Evolutionary conservation across 2,329 filamentous ascomycete species (phyloP).

Genomic region (Pyrenophora tritici-repentis): DNA sequence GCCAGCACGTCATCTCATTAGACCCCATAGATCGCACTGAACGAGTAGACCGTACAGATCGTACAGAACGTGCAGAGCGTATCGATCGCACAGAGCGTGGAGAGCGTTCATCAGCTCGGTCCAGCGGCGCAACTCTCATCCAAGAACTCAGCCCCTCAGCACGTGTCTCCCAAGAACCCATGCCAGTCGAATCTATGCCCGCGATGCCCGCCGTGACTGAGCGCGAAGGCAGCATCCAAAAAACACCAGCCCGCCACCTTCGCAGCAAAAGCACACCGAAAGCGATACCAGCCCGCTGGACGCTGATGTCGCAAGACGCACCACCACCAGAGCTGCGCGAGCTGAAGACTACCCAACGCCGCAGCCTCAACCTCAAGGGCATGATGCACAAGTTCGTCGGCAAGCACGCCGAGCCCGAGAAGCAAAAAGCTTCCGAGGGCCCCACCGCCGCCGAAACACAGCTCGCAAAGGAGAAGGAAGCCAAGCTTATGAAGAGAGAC

Average conservation of each 20-base stretch:
- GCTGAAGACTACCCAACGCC: constrained; percentile 17
- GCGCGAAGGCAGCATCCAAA: constrained; percentile 22
- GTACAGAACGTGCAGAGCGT: no score
- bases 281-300: constrained; percentile 16
- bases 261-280: constrained; percentile 18
- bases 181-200: constrained; percentile 13
- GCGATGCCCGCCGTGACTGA: constrained; percentile 8
- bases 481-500: background rate
- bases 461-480: background rate
- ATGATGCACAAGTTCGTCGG: constrained; percentile 37
- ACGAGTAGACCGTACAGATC: no score
- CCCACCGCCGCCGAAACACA: background rate
- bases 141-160: constrained; percentile 26
- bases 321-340: constrained; percentile 29
- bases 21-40: constrained; percentile 27
- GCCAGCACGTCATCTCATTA: constrained; percentile 23
- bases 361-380: constrained; percentile 31
- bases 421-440: background rate
- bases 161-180: constrained; percentile 20
- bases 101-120: constrained; percentile 24
- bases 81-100: no score
- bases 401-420: constrained; percentile 24
- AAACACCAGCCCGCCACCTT: constrained; percentile 21
- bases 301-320: constrained; percentile 27
- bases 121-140: constrained; percentile 41